These are phyloP conservation scores for Ceratopteris richardii DNA, from an alignment of 75 land plant species.

Conservation along the genomic window DNA sequence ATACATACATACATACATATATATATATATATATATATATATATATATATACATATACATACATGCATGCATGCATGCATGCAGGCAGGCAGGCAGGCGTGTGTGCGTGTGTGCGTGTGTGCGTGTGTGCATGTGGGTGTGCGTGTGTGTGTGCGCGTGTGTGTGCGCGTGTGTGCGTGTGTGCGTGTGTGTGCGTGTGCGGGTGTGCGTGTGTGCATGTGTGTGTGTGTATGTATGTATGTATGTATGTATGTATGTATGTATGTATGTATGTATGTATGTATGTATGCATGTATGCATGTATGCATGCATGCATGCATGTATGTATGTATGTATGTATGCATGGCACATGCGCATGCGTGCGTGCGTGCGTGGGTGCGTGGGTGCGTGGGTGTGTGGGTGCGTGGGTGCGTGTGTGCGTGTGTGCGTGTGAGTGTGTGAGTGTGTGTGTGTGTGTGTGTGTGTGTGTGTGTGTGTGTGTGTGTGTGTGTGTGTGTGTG, in stretches of 20 bases:
- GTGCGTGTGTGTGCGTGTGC: not conserved
- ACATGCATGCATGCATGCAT: not conserved
- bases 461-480: too few relatives aligned
- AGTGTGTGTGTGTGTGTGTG: too few relatives aligned
- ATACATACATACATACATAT: not conserved
- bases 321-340: not conserved
- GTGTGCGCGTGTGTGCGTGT: slow-evolving; percentile 3
- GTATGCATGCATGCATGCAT: slow-evolving; percentile 6
- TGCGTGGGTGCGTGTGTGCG: too few relatives aligned
- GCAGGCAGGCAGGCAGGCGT: slow-evolving; percentile 1
- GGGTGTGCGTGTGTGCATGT: not conserved
- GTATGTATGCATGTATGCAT: slow-evolving; percentile 3
- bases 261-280: not conserved
- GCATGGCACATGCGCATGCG: not conserved
- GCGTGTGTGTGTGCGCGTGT: slow-evolving; percentile 3
- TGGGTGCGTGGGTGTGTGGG: too few relatives aligned
- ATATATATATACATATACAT: not conserved
- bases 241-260: not conserved
- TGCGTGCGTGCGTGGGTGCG: not conserved
- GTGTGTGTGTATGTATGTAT: not conserved
- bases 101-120: not conserved
- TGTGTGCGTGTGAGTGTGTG: not conserved
- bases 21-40: not conserved
- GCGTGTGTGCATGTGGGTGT: slow-evolving; percentile 2
- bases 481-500: too few relatives aligned